phyloP scores from a whole-genome alignment of 495 filamentous ascomycete genomes.

The Lepraria neglecta region DNA sequence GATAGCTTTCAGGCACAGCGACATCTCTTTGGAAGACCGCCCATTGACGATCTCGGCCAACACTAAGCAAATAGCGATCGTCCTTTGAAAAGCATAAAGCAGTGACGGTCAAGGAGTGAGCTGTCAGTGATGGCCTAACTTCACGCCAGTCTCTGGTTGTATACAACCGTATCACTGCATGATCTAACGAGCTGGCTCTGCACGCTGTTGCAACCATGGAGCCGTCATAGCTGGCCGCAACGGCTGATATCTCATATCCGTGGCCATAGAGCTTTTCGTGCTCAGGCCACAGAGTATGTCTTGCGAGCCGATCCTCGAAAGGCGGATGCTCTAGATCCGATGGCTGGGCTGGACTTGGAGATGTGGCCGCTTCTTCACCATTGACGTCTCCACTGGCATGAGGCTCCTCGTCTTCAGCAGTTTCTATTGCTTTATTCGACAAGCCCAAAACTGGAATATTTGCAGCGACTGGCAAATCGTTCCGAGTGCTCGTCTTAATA shows the following conservation, averaged over 20 bases:
- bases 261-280: slow-evolving; percentile 96
- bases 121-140: slow-evolving; percentile 69
- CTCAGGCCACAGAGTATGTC: slow-evolving; percentile 93
- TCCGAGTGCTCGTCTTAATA: slow-evolving; percentile 40
- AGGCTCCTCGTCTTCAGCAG: slow-evolving; percentile 47
- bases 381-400: slow-evolving; percentile 22
- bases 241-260: slow-evolving; percentile 93
- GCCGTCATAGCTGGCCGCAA: slow-evolving; percentile 72
- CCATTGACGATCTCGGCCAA: slow-evolving; percentile 90
- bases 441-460: slow-evolving; percentile 91
- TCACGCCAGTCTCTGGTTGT: slow-evolving; percentile 82
- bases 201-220: slow-evolving; percentile 83
- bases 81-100: slow-evolving; percentile 69
- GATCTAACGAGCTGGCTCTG: slow-evolving; percentile 83
- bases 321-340: slow-evolving; percentile 62
- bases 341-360: slow-evolving; percentile 26
- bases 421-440: slow-evolving; percentile 85
- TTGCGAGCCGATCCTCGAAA: slow-evolving; percentile 78
- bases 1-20: slow-evolving; percentile 43
- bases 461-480: slow-evolving; percentile 71
- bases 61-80: slow-evolving; percentile 71
- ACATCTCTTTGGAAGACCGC: slow-evolving; percentile 57
- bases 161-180: slow-evolving; percentile 89
- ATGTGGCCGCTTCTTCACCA: slow-evolving; percentile 30
- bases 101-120: slow-evolving; percentile 80